A percentile compares a stretch with the other conserved stretches of the same genome.
These are phyloP conservation scores for Paracoccidioides lutzii DNA, from an alignment of 2,329 filamentous ascomycete species.

Conservation along the genomic window DNA sequence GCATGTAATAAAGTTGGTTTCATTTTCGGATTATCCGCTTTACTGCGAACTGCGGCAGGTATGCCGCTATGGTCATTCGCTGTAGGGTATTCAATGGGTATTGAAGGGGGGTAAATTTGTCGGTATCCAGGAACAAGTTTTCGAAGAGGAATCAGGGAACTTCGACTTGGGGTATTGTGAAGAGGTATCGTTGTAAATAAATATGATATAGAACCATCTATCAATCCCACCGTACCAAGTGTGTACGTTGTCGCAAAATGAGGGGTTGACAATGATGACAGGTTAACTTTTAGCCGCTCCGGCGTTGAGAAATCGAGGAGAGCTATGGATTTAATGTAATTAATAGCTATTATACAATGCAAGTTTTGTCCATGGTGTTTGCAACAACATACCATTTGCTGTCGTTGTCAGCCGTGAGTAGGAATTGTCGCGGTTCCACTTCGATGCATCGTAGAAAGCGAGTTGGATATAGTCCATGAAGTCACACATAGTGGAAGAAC, in stretches of 20 bases:
- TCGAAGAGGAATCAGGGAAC: slow-evolving; percentile 61
- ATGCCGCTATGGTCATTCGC: not conserved
- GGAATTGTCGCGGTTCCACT: slow-evolving; percentile 85
- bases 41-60: not conserved
- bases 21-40: slow-evolving; percentile 7
- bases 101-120: slow-evolving; percentile 45
- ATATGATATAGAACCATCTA: slow-evolving; percentile 95
- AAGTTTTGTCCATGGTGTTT: not conserved
- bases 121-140: slow-evolving; percentile 72
- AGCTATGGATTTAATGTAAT: slow-evolving; percentile 37
- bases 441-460: slow-evolving; percentile 73
- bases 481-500: slow-evolving; percentile 55
- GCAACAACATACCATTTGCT: slow-evolving; percentile 50
- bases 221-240: slow-evolving; percentile 74
- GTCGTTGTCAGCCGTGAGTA: slow-evolving; percentile 79
- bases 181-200: slow-evolving; percentile 83
- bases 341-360: not conserved
- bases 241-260: slow-evolving; percentile 93
- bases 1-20: slow-evolving; percentile 35
- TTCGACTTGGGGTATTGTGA: slow-evolving; percentile 50
- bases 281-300: slow-evolving; percentile 66
- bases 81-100: slow-evolving; percentile 21
- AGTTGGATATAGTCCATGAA: slow-evolving; percentile 96
- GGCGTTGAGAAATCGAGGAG: slow-evolving; percentile 83
- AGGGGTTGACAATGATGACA: slow-evolving; percentile 81